Evolutionary conservation across 164 flowering plant genomes (phyloP), one percentile per base, ranked within the genome.

Genomic region (Aristolochia fimbriata): DNA sequence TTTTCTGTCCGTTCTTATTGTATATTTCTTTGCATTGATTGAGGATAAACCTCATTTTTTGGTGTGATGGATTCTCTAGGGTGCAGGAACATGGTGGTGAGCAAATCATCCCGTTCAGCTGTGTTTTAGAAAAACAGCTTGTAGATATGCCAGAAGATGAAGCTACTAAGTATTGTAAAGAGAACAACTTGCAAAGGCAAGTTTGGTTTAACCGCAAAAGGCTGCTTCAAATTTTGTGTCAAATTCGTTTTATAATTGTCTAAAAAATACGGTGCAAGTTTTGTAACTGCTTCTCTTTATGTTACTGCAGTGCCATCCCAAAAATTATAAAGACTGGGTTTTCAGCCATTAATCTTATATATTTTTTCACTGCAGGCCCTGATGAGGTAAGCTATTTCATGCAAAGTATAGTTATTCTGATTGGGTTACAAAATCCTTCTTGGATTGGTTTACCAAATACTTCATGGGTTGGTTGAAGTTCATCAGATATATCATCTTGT

Each of bases 261-360:
- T 37, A 3, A 37, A 37, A 37, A 37, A 37, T 0, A 37, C 8
- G 10, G 43, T 37, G 43, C 8, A 5, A 37, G 43, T 1, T 37
- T 37, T 10, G 4, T 49, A 59, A 51, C 64, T 60, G 55, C 17
- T 21, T 47, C 7, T 25, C 15, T 55, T 22, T 58, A 30, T 61
- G 55, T 59, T 74, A 49, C 23, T 68, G 59, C 93, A 94, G 99
- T 78, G 86, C 89, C 48, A 88, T 94, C 65, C 77, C 99, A 48
- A 94, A 90, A 77, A 91, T 94, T 60, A 94, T 94, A 73, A 94
- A 94, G 81, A 94, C 93, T 63, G 99, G 99, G 66, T 94, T 94
- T 76, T 71, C 99, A 19, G 92, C 99, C n/a, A 94, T 94, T 64
- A 91, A 94, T 72, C 93, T 94, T 60, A 91, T 94, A 19, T 94